Evolutionary conservation across 2,329 filamentous ascomycete genomes (phyloP), one percentile per base, ranked within the genome.

Genomic region (Phaeosphaeria sp.): DNA sequence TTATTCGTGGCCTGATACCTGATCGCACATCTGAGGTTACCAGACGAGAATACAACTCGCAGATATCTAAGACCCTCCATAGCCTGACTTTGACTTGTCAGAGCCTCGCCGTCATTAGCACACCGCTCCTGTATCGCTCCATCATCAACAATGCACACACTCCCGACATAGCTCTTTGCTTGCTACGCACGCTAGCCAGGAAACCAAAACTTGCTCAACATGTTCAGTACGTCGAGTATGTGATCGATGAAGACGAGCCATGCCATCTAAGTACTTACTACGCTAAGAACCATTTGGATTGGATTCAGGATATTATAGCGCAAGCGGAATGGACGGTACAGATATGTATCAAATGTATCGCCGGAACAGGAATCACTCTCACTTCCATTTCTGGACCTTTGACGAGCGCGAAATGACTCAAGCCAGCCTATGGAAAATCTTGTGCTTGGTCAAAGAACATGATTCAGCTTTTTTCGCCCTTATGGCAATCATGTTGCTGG

Each of bases 61-160:
- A n/a, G 2, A 51, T 17, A 18, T 24, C 63, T 4, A 21, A 21
- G 20, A 55, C 51, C 22, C 53, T 67, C 13, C 50, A 63, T 48
- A 50, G 46, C 11, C 54, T 69, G n/a, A 51, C 57, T 7, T 53
- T 64, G 15, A 62, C 61, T 22, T 66, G 60, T 25, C 58, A 51
- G 15, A 59, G 52, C 22, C 44, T 68, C 11, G 51, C 64, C 21
- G 44, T 40, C 7, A 49, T 69, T 15, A 33, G 53, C 3, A 66
- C 57, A 7, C 61, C 68, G 1, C 20, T 57, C 3, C 55, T 69
- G 18, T 69, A 67, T 7, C 7, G 36, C 36, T 39, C 36, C 7
- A 39, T 39, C 36, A 7, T 39, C 15, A 39, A 39, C 17, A 39
- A 11, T 39, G 2, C 36, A 7, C 36, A 39, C 36, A 17, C 17